Evolutionary conservation across 164 flowering plant species (phyloP).

Genomic region (Chloranthus sessilifolius): DNA sequence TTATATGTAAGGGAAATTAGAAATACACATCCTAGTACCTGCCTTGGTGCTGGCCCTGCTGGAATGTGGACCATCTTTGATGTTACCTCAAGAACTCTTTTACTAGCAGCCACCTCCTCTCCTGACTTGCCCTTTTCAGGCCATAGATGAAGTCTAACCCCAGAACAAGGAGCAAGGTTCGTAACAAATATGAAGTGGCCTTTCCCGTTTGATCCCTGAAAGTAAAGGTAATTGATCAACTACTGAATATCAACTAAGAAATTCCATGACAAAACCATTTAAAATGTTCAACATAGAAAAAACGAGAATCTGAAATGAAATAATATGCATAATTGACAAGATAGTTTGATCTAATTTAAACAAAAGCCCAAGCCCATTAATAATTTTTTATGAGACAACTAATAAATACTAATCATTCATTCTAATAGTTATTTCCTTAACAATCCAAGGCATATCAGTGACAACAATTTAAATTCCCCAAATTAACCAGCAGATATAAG

Average conservation of each 20-base stretch:
- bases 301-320: background rate
- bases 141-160: slow-evolving; percentile 94
- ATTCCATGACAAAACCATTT: background rate
- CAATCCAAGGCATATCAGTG: too few species aligned
- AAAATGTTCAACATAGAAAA: background rate
- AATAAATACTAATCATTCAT: too few species aligned
- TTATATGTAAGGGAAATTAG: too few species aligned
- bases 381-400: too few species aligned
- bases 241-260: slow-evolving; percentile 1
- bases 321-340: background rate
- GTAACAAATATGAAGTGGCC: slow-evolving; percentile 84
- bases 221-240: slow-evolving; percentile 1
- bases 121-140: slow-evolving; percentile 63
- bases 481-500: too few species aligned
- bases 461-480: too few species aligned
- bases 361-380: too few species aligned
- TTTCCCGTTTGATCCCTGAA: slow-evolving; percentile 70
- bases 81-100: slow-evolving; percentile 74
- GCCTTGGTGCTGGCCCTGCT: slow-evolving; percentile 93
- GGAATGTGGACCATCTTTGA: slow-evolving; percentile 84
- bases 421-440: too few species aligned
- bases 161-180: slow-evolving; percentile 94
- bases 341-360: too few species aligned
- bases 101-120: slow-evolving; percentile 28
- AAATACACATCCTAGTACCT: slow-evolving; percentile 46